Base-by-base conservation (phyloP, 495 filamentous ascomycete genomes). In the Lophiotrema nucula region DNA sequence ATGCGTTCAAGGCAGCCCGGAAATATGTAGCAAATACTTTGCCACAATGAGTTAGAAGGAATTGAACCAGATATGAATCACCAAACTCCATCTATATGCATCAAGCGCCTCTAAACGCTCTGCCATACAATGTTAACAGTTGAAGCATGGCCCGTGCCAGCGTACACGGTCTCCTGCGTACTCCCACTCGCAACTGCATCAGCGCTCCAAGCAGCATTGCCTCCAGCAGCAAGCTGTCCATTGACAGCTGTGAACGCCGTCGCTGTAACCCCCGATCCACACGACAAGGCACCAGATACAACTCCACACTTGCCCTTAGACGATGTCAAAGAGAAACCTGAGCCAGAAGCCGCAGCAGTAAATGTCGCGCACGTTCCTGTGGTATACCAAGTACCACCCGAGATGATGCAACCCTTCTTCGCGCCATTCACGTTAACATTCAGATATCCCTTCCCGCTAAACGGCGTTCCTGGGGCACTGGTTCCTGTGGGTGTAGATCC, bases 291-390 rank as follows among this genome's bases (percentile, higher is more conserved):
- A 12, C 69, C 69, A 26, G 56, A 58, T 4, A 70, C 53, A 37
- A 66, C 52, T 25, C 43, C 69, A 37, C 71, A 73, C 16, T 55
- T 53, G 27, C 71, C 71, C 55, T 69, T 71, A n/a, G 58, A 61
- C 18, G 66, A 67, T 4, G 42, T 41, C 4, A 73, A 59, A n/a
- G 68, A 69, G 53, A 72, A 72, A 11, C 63, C 58, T 1, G 42
- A 48, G 1, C 59, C 64, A 25, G 53, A 42, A 2, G 44, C 24
- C 23, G 64, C 38, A 18, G 81, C 77, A 3, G 77, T 82, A 71
- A 83, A 88, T 6, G 81, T 85, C 4, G 87, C 87, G 66, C 86
- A 89, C 1, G 85, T 86, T 0, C 87, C 87, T 13, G 75, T 77
- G 0, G 76, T 74, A 64, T 83, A 90, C 87, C 87, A 90, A 2